phyloP scores from a whole-genome alignment of 202 grass and related monocot species.

The Digitaria exilis region DNA sequence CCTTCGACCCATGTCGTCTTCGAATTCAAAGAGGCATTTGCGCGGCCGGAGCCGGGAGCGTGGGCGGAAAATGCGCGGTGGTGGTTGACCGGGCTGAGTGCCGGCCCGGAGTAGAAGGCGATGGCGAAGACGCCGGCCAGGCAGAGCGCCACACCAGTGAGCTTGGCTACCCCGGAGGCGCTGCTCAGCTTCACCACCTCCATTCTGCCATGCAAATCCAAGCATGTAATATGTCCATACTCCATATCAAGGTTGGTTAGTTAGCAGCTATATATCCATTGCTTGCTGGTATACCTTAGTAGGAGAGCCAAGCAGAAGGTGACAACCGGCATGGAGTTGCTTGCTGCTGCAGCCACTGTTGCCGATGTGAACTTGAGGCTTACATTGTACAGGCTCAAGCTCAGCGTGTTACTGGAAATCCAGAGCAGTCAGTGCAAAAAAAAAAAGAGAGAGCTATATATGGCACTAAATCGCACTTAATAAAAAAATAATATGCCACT shows the following conservation, averaged over 20 bases:
- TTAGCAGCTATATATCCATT: not conserved
- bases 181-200: constrained; percentile 55
- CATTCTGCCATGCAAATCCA: constrained; percentile 37
- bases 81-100: not conserved
- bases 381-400: constrained; percentile 62
- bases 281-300: constrained; percentile 30
- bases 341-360: constrained; percentile 53
- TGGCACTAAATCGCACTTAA: not conserved
- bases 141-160: constrained; percentile 55
- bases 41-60: not conserved
- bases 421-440: not conserved
- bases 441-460: not conserved
- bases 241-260: not conserved
- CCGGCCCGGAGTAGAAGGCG: not conserved
- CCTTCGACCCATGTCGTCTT: not conserved
- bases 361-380: constrained; percentile 74
- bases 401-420: constrained; percentile 59
- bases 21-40: not conserved
- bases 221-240: not conserved
- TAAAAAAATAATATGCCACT: too few relatives aligned
- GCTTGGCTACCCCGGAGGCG: constrained; percentile 47
- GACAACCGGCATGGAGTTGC: constrained; percentile 66
- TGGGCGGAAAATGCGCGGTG: not conserved
- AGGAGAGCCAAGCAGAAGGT: constrained; percentile 73
- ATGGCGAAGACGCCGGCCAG: constrained; percentile 47